Conservation (phyloP, 345 rosid species). For the Noccaea bulbosa region DNA sequence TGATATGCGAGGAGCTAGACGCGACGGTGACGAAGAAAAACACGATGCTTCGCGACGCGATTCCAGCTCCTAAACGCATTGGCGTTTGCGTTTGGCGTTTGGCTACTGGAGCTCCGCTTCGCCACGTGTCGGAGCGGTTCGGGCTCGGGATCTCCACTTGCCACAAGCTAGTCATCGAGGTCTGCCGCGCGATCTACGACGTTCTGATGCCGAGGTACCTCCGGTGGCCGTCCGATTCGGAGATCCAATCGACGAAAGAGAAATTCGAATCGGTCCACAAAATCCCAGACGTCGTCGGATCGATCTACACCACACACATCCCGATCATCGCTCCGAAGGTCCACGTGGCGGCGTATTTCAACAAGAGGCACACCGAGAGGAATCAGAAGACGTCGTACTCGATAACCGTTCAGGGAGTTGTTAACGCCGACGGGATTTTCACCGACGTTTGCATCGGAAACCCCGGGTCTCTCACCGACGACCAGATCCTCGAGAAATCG, state of each 20-base stretch:
- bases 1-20: conserved; percentile 77
- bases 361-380: conserved; percentile 81
- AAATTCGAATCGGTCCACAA: conserved; percentile 56
- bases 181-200: conserved; percentile 67
- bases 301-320: conserved; percentile 82
- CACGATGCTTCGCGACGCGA: conserved; percentile 85
- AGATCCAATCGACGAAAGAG: conserved; percentile 45
- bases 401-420: conserved; percentile 81
- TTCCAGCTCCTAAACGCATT: conserved; percentile 85
- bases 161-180: conserved; percentile 84
- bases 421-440: conserved; percentile 68
- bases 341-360: conserved; percentile 71
- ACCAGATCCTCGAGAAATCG: conserved; percentile 72
- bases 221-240: conserved; percentile 67
- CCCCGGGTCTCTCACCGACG: conserved; percentile 84
- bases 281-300: conserved; percentile 69
- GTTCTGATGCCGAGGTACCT: conserved; percentile 73
- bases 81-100: conserved; percentile 93
- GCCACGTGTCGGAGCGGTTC: conserved; percentile 80
- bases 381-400: conserved; percentile 87
- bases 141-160: conserved; percentile 89
- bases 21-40: conserved; percentile 79
- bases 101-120: conserved; percentile 81
- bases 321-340: conserved; percentile 83
- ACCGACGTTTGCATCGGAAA: conserved; percentile 81